Base-by-base conservation (phyloP, 805 yeast genomes). In the Saturnispora bothae region DNA sequence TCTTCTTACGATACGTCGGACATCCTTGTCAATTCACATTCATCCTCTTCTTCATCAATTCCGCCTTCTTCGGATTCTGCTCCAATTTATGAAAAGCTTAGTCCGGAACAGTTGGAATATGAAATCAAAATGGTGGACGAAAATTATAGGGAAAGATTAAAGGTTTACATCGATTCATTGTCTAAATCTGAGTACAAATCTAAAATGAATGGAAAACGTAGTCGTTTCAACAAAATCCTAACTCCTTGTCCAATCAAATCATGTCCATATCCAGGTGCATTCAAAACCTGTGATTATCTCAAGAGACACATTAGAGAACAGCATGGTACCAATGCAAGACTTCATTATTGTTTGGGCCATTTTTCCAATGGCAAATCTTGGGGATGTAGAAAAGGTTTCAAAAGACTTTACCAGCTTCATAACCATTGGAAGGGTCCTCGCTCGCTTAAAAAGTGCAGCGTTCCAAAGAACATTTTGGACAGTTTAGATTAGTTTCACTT, bases 351-450 rank as follows among this genome's bases (percentile, higher is more conserved):
- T 37, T 36, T 35, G 23, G 61, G 61, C 12, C 28, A 31, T 36
- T 40, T 40, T 26, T 13, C 33, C 8, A 49, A 48, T 34, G 51
- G 52, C 18, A 31, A 46, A 6, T 10, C 25, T 22, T 56, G 61
- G 61, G 61, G 61, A 4, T 57, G 61, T 28, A 47, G 49, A 27
- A 56, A 54, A 28, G 50, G 49, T 18, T 57, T 57, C 36, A 54
- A 52, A 38, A 41, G 61, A 36, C 59, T 60, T 4, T 57, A 57
- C 34, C 61, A 57, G 34, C 34, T 57, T 27, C 52, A 54, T 10
- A 56, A 57, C 39, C 61, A 57, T 38, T 57, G 61, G 61, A 46
- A 46, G 21, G 60, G 60, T 3, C 53, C 51, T 28, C 43, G 60
- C 15, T 57, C 61, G 6, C 36, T 54, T 12, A 54, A 50, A 33